These are phyloP conservation scores for Coemansia sp. DNA, from an alignment of 192 early-diverging fungal genomes.

Conservation along the genomic window DNA sequence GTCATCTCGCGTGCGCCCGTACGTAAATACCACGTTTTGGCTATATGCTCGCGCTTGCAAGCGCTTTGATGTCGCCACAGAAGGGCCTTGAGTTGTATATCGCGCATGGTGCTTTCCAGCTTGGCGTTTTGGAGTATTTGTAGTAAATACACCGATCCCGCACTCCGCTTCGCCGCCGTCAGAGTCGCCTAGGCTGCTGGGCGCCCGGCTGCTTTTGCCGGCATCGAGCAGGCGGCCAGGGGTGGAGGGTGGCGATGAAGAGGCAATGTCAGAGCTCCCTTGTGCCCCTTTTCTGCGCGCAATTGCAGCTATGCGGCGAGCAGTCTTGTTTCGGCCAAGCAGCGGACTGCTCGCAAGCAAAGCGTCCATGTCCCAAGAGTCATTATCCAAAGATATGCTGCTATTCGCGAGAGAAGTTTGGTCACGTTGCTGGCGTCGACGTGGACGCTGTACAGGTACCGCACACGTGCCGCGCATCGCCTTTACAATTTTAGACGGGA, in stretches of 20 bases:
- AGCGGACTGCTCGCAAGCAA: constrained; percentile 18
- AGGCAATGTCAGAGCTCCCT: constrained; percentile 9
- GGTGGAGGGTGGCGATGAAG: constrained; percentile 42
- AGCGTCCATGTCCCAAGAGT: constrained; percentile 25
- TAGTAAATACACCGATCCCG: neutral
- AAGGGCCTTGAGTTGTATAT: constrained; percentile 26
- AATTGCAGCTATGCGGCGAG: neutral
- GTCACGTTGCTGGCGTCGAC: neutral
- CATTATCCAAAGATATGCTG: too few species aligned
- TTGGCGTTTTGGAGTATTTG: constrained; percentile 20
- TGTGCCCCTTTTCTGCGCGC: neutral
- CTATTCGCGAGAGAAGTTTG: neutral
- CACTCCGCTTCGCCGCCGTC: constrained; percentile 1
- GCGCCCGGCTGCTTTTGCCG: constrained; percentile 14
- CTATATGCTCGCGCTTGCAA: constrained; percentile 30
- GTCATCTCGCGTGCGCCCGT: constrained; percentile 35
- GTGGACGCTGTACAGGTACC: neutral
- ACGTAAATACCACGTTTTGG: constrained; percentile 45
- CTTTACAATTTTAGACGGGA: constrained; percentile 1
- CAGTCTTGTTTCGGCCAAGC: neutral
- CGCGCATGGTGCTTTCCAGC: constrained; percentile 2
- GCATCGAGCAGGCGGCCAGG: constrained; percentile 19
- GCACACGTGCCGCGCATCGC: neutral
- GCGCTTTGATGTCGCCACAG: constrained; percentile 34
- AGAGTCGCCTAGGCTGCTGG: constrained; percentile 14